These are phyloP conservation scores for Debaryomyces subglobosus DNA, from an alignment of 1,139 yeast genomes.

Conservation along the genomic window DNA sequence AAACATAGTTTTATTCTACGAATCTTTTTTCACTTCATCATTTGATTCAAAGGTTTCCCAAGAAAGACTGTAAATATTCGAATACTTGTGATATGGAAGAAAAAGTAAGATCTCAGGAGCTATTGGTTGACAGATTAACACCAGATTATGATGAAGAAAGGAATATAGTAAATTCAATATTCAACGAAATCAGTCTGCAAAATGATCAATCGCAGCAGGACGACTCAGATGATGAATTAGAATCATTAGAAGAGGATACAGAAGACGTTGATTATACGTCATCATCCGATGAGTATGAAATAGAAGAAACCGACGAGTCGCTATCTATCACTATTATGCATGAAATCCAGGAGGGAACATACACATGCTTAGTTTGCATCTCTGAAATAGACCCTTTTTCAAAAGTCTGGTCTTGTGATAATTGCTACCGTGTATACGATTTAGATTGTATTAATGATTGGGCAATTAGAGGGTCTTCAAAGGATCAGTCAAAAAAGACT, in stretches of 20 bases:
- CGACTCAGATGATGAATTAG: not conserved
- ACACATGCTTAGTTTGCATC: slow-evolving; percentile 82
- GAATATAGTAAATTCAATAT: not conserved
- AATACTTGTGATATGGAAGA: slow-evolving; percentile 5
- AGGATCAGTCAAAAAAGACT: slow-evolving; percentile 46
- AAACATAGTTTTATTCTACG: not conserved
- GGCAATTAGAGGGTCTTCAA: slow-evolving; percentile 77
- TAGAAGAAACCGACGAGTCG: slow-evolving; percentile 26
- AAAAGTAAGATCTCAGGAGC: not conserved
- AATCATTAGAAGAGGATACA: not conserved
- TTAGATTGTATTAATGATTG: slow-evolving; percentile 78
- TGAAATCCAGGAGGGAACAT: slow-evolving; percentile 69
- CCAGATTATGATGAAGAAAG: not conserved
- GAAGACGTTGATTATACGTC: not conserved
- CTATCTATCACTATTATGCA: slow-evolving; percentile 42
- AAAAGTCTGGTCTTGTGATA: slow-evolving; percentile 71
- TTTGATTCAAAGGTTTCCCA: not conserved
- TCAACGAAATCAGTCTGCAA: slow-evolving; percentile 3
- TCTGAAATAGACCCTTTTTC: slow-evolving; percentile 73
- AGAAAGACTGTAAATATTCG: not conserved
- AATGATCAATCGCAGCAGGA: not conserved
- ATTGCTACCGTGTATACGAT: slow-evolving; percentile 80
- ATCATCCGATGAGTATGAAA: slow-evolving; percentile 11
- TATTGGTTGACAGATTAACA: not conserved
- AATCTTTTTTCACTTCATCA: not conserved